A percentile compares a stretch with the other conserved stretches of the same genome.
Conservation (phyloP, 345 rosid species). For the Gossypium mustelinum region DNA sequence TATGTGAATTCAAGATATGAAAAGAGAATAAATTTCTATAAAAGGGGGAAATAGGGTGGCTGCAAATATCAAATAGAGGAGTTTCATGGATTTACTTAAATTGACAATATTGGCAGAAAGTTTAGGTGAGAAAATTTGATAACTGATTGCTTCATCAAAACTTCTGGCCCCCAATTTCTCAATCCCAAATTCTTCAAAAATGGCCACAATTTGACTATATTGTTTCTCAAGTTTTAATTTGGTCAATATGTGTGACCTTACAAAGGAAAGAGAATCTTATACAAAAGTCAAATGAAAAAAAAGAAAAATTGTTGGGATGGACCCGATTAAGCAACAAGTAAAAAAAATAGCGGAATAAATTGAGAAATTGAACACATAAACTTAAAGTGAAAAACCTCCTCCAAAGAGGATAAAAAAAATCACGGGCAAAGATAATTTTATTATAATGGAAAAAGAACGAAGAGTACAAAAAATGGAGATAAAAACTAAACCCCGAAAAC, state of each 20-base stretch:
- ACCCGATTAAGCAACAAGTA: no score
- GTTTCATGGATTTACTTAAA: not conserved
- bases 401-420: no score
- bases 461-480: no score
- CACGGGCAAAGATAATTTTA: no score
- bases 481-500: no score
- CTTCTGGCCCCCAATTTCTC: not conserved
- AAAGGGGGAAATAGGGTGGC: not conserved
- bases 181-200: not conserved
- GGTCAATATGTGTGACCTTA: not conserved
- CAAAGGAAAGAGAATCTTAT: not conserved
- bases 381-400: no score
- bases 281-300: no score
- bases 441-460: no score
- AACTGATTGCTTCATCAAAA: not conserved
- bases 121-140: not conserved
- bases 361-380: no score
- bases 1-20: no score
- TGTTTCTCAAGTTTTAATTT: not conserved
- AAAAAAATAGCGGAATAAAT: no score
- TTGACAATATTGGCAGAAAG: not conserved
- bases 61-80: not conserved
- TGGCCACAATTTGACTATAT: not conserved
- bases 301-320: no score
- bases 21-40: constrained; percentile 1